A percentile compares a stretch with the other conserved stretches of the same genome.
Evolutionary conservation across 1,139 yeast species (phyloP).

Genomic region (Tardiomyces digboiensis): DNA sequence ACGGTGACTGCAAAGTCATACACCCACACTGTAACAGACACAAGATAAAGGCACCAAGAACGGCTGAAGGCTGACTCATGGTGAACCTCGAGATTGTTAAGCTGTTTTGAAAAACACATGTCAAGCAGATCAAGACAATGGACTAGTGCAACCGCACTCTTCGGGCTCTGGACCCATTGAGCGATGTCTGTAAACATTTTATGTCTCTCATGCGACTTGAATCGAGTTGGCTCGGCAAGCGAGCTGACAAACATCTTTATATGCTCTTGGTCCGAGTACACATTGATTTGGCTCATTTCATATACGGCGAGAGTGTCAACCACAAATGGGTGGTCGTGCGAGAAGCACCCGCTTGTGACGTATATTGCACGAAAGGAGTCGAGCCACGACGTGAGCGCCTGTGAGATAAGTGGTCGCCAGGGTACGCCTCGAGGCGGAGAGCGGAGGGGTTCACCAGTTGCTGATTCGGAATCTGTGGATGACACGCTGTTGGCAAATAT

Average conservation of each 20-base stretch:
- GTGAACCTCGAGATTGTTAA: neutral
- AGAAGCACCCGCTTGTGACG: constrained; percentile 13
- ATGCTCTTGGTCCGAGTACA: constrained; percentile 2
- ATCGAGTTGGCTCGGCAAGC: constrained; percentile 7
- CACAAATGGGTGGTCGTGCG: constrained; percentile 17
- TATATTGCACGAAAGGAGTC: constrained; percentile 14
- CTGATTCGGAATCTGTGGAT: too few relatives aligned
- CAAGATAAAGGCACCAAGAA: constrained; percentile 18
- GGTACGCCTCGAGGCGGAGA: neutral
- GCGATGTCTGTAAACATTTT: constrained; percentile 1
- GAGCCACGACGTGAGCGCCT: constrained; percentile 17
- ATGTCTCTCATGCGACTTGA: constrained; percentile 1
- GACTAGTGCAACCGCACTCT: constrained; percentile 10
- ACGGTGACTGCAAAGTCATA: constrained; percentile 8
- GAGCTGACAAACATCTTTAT: constrained; percentile 12
- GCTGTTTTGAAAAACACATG: constrained; percentile 13
- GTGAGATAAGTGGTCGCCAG: constrained; percentile 15
- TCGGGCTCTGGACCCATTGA: constrained; percentile 7
- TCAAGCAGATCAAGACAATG: constrained; percentile 19
- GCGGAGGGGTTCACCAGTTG: constrained; percentile 1
- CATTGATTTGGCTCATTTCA: constrained; percentile 17
- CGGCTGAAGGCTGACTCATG: constrained; percentile 18
- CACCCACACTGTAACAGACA: constrained; percentile 16
- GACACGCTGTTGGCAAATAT: too few relatives aligned
- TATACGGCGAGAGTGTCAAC: constrained; percentile 18